These are phyloP conservation scores for Rhipidocladum racemiflorum DNA, from an alignment of 176 grass and related monocot genomes.

Conservation along the genomic window DNA sequence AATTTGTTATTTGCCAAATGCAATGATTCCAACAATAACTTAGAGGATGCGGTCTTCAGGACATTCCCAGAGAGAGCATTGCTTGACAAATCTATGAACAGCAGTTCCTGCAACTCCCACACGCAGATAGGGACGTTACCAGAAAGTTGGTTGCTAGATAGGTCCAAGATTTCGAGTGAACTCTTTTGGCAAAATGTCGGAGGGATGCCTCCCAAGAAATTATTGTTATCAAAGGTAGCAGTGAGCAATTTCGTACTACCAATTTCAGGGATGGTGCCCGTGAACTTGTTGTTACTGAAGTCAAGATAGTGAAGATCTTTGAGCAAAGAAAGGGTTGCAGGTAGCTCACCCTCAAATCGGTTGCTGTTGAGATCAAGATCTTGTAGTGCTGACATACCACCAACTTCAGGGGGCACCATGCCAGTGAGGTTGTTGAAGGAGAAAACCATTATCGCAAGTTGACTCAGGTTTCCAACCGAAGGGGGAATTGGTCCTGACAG, in stretches of 20 bases:
- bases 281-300: conserved; percentile 28
- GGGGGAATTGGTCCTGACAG: conserved; percentile 16
- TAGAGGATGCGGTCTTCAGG: background rate
- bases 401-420: conserved; percentile 40
- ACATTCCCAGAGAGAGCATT: conserved; percentile 33
- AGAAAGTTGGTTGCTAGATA: conserved; percentile 38
- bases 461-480: background rate
- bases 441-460: background rate
- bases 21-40: conserved; percentile 24
- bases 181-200: background rate
- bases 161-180: background rate
- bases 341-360: conserved; percentile 44
- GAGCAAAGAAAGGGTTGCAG: conserved; percentile 29
- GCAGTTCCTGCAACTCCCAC: conserved; percentile 12
- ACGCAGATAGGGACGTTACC: conserved; percentile 42
- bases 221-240: background rate
- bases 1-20: conserved; percentile 33
- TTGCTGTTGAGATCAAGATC: conserved; percentile 37
- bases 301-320: background rate
- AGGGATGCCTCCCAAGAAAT: background rate
- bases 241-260: conserved; percentile 9
- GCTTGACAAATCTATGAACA: conserved; percentile 20
- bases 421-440: conserved; percentile 43
- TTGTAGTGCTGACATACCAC: conserved; percentile 33
- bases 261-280: conserved; percentile 11